phyloP scores from a whole-genome alignment of 352 stramenopile genomes.

The Sclerospora graminicola region DNA sequence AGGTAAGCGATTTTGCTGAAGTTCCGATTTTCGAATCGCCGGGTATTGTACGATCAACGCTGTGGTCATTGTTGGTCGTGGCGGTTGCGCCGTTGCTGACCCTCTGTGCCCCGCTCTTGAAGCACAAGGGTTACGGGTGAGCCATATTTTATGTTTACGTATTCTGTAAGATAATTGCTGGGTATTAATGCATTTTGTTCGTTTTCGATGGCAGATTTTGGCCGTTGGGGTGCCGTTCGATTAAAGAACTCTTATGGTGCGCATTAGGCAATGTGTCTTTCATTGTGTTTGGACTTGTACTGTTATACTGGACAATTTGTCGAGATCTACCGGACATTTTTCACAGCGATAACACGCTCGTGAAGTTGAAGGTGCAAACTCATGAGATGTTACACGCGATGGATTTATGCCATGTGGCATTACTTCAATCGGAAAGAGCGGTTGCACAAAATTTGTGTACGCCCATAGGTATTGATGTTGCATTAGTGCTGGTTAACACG shows the following conservation, averaged over 20 bases:
- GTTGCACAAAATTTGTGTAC: slow-evolving; percentile 51
- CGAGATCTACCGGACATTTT: slow-evolving; percentile 44
- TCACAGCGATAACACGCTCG: slow-evolving; percentile 21
- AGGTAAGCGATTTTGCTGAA: slow-evolving; percentile 23
- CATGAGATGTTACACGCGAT: slow-evolving; percentile 24
- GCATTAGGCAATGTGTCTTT: slow-evolving; percentile 41
- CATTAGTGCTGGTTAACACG: slow-evolving; percentile 27
- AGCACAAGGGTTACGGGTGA: slow-evolving; percentile 40
- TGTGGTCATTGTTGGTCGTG: slow-evolving; percentile 46
- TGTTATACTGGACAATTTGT: slow-evolving; percentile 57
- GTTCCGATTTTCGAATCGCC: slow-evolving; percentile 1
- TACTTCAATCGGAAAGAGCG: slow-evolving; percentile 32
- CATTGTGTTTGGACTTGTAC: slow-evolving; percentile 26
- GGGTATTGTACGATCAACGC: slow-evolving; percentile 38
- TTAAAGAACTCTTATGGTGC: slow-evolving; percentile 33
- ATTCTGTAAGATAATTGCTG: background rate
- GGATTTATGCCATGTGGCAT: slow-evolving; percentile 28
- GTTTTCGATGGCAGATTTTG: slow-evolving; percentile 38
- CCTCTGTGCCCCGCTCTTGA: slow-evolving; percentile 39
- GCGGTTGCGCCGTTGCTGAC: slow-evolving; percentile 47
- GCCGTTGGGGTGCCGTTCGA: slow-evolving; percentile 50
- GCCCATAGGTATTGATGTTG: slow-evolving; percentile 35
- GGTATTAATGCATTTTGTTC: background rate
- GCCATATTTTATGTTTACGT: slow-evolving; percentile 2
- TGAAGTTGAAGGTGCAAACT: slow-evolving; percentile 30